Base-by-base conservation (phyloP, 2,329 filamentous ascomycete genomes). In the Rosellinia necatrix region DNA sequence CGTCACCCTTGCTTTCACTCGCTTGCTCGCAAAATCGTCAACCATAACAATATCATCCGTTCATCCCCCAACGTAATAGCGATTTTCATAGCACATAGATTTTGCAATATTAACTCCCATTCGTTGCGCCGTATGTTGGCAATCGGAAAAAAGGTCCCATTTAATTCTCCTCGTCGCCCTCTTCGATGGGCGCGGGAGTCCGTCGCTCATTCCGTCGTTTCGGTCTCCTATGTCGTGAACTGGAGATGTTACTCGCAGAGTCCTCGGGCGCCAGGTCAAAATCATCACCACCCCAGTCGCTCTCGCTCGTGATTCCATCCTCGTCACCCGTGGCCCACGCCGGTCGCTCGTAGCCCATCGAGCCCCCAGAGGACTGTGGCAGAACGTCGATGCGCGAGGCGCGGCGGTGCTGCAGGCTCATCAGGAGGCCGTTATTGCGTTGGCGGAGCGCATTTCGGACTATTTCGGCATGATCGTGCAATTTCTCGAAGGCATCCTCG, bases 401-500 rank as follows among this genome's bases (percentile, higher is more conserved):
- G 5, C 74, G 80, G 59, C 79, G 86, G 73, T 74, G 85, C 75
- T 78, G 87, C 70, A 83, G 80, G 72, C 74, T 86, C 78, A 78
- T 80, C 64, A 82, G 83, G 4, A 97, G 78, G 1, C 91, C 92
- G 0, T 91, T 91, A 12, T 88, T 87, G 35, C 93, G 89, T 70
- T 94, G 89, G 5, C 92, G 88, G 4, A 97, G 80, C 1, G 88
- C 84, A 19, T 84, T 86, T 4, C 93, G 87, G 13, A 97, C 90
- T 15, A 80, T 74, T 74, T 97, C 92, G 2, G 93, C 93, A 67
- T 88, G 88, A 63, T 85, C 83, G 70, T 97, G 93, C n/a, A 97
- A 80, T 24, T 85, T 86, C 75, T 97, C 93, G 66, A 97, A 97
- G 0, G 92, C 92, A 69, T 97, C 91, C 73, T 97, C 93, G 21